Evolutionary conservation across 257 asterid species (phyloP).

Genomic region (Dorcoceras hygrometricum): DNA sequence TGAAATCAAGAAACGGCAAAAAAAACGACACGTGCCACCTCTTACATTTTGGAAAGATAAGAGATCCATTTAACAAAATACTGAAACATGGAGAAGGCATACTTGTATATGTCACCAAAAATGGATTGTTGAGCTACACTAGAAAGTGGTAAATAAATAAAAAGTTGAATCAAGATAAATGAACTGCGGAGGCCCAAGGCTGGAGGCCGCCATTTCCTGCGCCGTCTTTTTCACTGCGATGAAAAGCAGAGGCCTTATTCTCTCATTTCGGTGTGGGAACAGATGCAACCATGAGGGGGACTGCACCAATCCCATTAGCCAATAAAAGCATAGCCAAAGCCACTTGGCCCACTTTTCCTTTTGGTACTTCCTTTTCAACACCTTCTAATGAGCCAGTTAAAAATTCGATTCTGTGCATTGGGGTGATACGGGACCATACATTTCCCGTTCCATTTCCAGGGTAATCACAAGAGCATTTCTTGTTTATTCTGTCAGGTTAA

Average conservation of each 20-base stretch:
- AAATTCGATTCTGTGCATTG: conserved; percentile 23
- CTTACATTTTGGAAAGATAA: too few relatives aligned
- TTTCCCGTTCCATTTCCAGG: conserved; percentile 16
- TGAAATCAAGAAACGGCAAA: too few relatives aligned
- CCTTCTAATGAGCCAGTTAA: conserved; percentile 35
- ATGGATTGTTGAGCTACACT: too few relatives aligned
- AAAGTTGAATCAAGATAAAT: not conserved
- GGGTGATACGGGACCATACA: not conserved
- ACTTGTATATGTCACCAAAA: too few relatives aligned
- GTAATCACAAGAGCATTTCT: conserved; percentile 13
- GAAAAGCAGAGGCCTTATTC: not conserved
- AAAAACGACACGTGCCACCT: too few relatives aligned
- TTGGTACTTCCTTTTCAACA: conserved; percentile 17
- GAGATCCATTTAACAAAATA: too few relatives aligned
- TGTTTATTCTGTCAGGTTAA: conserved; percentile 47
- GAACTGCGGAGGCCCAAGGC: not conserved
- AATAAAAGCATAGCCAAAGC: not conserved
- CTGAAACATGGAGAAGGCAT: too few relatives aligned
- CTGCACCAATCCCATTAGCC: not conserved
- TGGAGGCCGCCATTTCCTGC: not conserved
- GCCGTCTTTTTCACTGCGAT: not conserved
- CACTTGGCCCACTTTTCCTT: not conserved
- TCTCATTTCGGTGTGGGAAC: not conserved
- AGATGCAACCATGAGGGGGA: not conserved
- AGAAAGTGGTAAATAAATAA: too few relatives aligned